Conservation (phyloP, 495 filamentous ascomycete genomes). For the Aspergillus incahuasiensis region DNA sequence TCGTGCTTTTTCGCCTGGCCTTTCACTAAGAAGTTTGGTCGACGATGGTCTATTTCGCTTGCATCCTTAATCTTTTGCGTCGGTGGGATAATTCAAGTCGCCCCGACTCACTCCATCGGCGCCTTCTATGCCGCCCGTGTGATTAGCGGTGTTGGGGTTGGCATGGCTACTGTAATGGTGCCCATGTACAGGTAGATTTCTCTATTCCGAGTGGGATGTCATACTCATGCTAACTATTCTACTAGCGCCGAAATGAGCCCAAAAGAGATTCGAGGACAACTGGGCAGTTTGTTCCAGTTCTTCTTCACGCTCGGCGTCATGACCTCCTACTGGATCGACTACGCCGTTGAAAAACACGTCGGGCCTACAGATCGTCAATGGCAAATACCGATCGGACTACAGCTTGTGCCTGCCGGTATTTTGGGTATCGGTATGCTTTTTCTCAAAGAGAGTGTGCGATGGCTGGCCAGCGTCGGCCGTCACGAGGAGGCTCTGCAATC, state of each 20-base stretch:
- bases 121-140: conserved; percentile 47
- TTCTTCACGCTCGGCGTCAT: conserved; percentile 48
- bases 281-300: conserved; percentile 44
- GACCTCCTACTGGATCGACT: conserved; percentile 50
- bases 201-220: no score
- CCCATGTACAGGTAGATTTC: conserved; percentile 42
- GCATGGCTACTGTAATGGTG: conserved; percentile 47
- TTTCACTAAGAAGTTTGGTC: conserved; percentile 31
- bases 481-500: conserved; percentile 45
- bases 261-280: conserved; percentile 49
- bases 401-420: conserved; percentile 43
- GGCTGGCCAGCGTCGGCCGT: conserved; percentile 47
- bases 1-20: conserved; percentile 19
- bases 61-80: conserved; percentile 40
- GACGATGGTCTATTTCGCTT: conserved; percentile 38
- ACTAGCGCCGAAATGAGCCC: conserved; percentile 49
- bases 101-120: conserved; percentile 39
- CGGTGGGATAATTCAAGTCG: conserved; percentile 40
- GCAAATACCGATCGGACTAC: conserved; percentile 52
- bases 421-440: conserved; percentile 43
- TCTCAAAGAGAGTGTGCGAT: conserved; percentile 46
- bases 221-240: no score
- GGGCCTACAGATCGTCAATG: conserved; percentile 39
- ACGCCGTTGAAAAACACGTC: conserved; percentile 37
- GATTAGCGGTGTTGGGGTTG: conserved; percentile 53